Evolutionary conservation across 305 asterid genomes (phyloP), one percentile per base, ranked within the genome.

Genomic region (Euphrasia arctica): DNA sequence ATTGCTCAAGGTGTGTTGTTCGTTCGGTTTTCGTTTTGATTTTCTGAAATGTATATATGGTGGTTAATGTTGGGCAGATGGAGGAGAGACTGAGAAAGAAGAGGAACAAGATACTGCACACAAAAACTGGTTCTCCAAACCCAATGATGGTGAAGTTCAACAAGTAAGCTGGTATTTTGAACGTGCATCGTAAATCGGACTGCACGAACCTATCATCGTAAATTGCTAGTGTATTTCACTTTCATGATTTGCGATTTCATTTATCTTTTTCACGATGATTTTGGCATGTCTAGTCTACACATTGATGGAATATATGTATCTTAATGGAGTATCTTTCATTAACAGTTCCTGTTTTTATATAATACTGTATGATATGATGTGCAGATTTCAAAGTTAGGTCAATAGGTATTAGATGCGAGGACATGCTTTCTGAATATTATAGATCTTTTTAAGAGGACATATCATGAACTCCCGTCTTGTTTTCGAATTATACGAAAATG

Each of bases 71-170:
- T 60, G 60, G 77, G 72, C 80, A 92, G 98, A 67, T 89, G 93
- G 97, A 92, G 80, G 97, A 87, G 77, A 87, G 97, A 54, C 51
- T 92, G 83, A 85, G 95, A 76, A 89, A 69, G 89, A 92, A 92
- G 80, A 87, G 91, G 83, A 74, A 80, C 83, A 92, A 72, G 72
- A 86, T 92, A 66, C 58, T 85, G 63, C 98, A 89, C 54, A 68
- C 94, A 0, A 92, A 92, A 80, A 82, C 91, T 54, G 98, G 98
- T 55, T 87, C 96, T 0, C 63, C 88, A 1, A 68, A 68, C 22
- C 94, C 95, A 50, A 81, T 89, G 94, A 66, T 70, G 64, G 97
- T 92, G 72, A 77, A 22, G 54, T 92, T 92, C 71, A 82, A 80
- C 75, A 81, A 86, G 98, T 92, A 80, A 83, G 92, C 64, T 54